Evolutionary conservation across 192 early-diverging fungal genomes (phyloP).

Genomic region (Entophlyctis helioformis): DNA sequence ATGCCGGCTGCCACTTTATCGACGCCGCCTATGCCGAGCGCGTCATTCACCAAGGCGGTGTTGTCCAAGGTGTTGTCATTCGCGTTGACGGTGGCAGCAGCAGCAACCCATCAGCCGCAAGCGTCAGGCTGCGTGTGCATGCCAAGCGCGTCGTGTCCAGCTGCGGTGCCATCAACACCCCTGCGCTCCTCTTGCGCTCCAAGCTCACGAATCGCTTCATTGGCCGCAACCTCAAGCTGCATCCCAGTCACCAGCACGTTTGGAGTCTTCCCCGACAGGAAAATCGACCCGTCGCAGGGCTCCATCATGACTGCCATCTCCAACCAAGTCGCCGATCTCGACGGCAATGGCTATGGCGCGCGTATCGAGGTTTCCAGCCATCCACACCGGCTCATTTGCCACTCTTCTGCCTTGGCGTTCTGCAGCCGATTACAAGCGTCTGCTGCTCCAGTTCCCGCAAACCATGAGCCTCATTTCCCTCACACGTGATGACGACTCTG

Average conservation of each 20-base stretch:
- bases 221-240: conserved; percentile 50
- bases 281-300: conserved; percentile 13
- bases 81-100: conserved; percentile 12
- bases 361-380: conserved; percentile 44
- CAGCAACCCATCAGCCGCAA: neutral
- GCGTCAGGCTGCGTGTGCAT: conserved; percentile 24
- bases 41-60: conserved; percentile 39
- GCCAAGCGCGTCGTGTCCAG: conserved; percentile 45
- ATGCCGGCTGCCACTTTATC: conserved; percentile 48
- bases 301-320: conserved; percentile 60
- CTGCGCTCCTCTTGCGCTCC: conserved; percentile 48
- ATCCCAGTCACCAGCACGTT: too few species aligned
- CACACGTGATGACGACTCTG: conserved; percentile 46
- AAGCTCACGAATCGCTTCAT: conserved; percentile 58
- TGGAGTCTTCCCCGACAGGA: too few species aligned
- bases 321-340: conserved; percentile 39
- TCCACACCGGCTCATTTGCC: conserved; percentile 39
- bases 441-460: conserved; percentile 31
- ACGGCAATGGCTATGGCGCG: too few species aligned
- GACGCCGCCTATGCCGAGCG: conserved; percentile 39
- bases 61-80: conserved; percentile 41
- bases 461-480: conserved; percentile 40
- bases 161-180: conserved; percentile 53
- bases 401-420: conserved; percentile 32
- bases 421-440: conserved; percentile 35